Conservation (phyloP, 2,329 filamentous ascomycete species). For the Penicillium nordicum region DNA sequence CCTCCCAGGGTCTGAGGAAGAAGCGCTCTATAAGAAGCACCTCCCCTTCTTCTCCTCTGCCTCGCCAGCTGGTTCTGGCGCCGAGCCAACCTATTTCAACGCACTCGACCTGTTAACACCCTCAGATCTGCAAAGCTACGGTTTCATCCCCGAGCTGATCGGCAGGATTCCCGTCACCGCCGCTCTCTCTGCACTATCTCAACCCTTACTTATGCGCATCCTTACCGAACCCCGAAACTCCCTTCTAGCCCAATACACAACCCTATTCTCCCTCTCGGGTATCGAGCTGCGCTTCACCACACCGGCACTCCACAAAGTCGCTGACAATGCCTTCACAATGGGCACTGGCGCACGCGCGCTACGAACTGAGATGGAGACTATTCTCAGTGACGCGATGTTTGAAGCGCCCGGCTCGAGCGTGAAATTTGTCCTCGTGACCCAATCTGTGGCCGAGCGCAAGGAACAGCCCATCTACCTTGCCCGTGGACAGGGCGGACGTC, state of each 20-base stretch:
- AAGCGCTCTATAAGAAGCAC: constrained; percentile 57
- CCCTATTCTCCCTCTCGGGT: constrained; percentile 76
- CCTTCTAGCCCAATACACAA: constrained; percentile 81
- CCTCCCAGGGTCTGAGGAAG: constrained; percentile 63
- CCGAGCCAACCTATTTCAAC: constrained; percentile 51
- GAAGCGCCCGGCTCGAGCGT: constrained; percentile 65
- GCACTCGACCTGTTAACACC: constrained; percentile 70
- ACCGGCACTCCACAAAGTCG: constrained; percentile 75
- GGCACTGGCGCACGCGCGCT: constrained; percentile 77
- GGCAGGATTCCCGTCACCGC: constrained; percentile 91
- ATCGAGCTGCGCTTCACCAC: constrained; percentile 79
- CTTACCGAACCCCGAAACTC: constrained; percentile 90
- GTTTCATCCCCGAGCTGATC: constrained; percentile 91
- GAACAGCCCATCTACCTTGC: constrained; percentile 54
- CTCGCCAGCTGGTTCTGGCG: constrained; percentile 41
- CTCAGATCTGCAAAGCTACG: constrained; percentile 75
- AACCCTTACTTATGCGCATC: constrained; percentile 71
- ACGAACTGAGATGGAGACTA: constrained; percentile 75
- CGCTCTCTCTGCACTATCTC: constrained; percentile 72
- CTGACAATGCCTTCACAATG: constrained; percentile 64
- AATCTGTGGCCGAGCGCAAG: constrained; percentile 62
- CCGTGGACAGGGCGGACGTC: constrained; percentile 50
- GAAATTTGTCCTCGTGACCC: constrained; percentile 70
- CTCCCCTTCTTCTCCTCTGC: constrained; percentile 59
- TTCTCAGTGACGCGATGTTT: constrained; percentile 77